Base-by-base conservation (phyloP, 2,329 filamentous ascomycete species). In the Thermoascus crustaceus region DNA sequence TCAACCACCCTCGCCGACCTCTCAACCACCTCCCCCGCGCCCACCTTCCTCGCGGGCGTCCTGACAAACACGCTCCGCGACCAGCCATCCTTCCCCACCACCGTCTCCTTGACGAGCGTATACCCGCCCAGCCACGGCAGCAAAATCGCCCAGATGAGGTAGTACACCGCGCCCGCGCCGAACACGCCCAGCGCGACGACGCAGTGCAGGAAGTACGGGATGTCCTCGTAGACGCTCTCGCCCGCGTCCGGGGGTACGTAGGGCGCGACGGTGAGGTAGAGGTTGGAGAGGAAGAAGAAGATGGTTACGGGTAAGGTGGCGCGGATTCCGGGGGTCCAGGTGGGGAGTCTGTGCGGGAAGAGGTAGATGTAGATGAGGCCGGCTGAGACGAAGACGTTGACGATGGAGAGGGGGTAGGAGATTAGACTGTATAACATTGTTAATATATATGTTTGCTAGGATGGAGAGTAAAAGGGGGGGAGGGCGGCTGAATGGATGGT, bases 11-110 rank as follows among this genome's bases (percentile, higher is more conserved):
- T n/a, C n/a, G n/a, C n/a, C n/a, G n/a, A n/a, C n/a, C n/a, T n/a
- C n/a, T n/a, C n/a, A n/a, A n/a, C n/a, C n/a, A n/a, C n/a, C n/a
- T n/a, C n/a, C n/a, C n/a, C n/a, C n/a, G n/a, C n/a, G n/a, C n/a
- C n/a, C n/a, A n/a, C n/a, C n/a, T n/a, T n/a, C n/a, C n/a, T n/a
- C n/a, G n/a, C n/a, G n/a, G 72, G 69, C 41, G 63, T 53, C 38
- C 53, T 64, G 2, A 64, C 56, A 48, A 79, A 78, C 2, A 72
- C 64, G 35, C 62, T 74, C 20, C 72, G 63, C 45, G 76, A 75
- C 78, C 78, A 81, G 2, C 78, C 76, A 51, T 81, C 77, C 26
- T 73, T 66, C 41, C 76, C 72, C 5, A 80, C 55, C 2, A 68
- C 53, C 0, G 61, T 66, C 54, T 78, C 71, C 37, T 71, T 67